Base-by-base conservation (phyloP, 169 alveolate genomes). In the Cryptosporidium ubiquitum region DNA sequence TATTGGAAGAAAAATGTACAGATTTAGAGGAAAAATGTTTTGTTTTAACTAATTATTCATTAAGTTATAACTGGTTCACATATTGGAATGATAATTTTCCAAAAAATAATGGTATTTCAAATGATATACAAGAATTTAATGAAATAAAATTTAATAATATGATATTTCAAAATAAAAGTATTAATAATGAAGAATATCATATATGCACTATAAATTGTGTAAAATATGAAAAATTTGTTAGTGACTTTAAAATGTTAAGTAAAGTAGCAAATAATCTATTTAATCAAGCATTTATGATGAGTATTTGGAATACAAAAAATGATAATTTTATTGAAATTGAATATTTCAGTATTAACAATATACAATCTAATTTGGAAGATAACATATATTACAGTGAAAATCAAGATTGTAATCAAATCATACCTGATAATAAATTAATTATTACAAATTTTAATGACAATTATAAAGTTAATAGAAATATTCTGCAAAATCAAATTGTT, bases 41-140 rank as follows among this genome's bases (percentile, higher is more conserved):
- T 35, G 23, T 61, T 47, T 42, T 79, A 29, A 79, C 23, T 61
- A 66, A 29, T 23, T 40, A 44, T 64, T 79, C 75, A 29, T 31
- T 79, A 61, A 37, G 64, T 40, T 79, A 57, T 35, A 79, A 31
- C 66, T 79, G 89, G 89, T 79, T 79, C 26, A 42, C 68, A 9
- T 79, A 79, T 66, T 79, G 89, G 89, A 79, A 64, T 61, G 73
- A 79, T 47, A 64, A 79, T 37, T 42, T 61, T 26, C 68, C 75
- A 16, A 79, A 52, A 47, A 58, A 29, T 12, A 61, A 6, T 29
- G 37, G 35, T 20, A 16, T 64, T 35, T 26, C 37, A 33, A 64
- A 42, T 42, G 89, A 79, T 7, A 79, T 40, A 23, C 49, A 64
- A 16, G 79, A 64, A 58, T 79, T 79, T 39, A n/a, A 64, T 29